Evolutionary conservation across 31 red algal genomes (phyloP).

Genomic region (Odonthalia washingtoniensis): DNA sequence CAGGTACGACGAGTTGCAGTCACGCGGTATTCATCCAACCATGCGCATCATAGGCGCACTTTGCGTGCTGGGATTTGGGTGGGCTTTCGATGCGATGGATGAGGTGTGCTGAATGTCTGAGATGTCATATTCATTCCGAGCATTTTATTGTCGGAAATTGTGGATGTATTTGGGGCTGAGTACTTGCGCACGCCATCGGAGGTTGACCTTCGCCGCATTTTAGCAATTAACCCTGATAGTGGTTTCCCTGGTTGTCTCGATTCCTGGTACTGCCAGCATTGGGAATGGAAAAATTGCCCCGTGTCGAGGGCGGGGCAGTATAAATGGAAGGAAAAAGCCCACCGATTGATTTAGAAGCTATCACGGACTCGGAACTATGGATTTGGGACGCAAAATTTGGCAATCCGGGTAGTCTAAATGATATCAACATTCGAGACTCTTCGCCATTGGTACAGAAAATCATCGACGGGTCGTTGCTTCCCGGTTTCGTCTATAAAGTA

Average conservation of each 20-base stretch:
- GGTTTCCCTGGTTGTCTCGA: constrained; percentile 22
- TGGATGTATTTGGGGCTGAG: no score
- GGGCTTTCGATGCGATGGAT: no score
- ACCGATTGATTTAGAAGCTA: constrained; percentile 22
- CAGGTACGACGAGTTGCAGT: no score
- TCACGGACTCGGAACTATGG: constrained; percentile 30
- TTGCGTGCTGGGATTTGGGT: no score
- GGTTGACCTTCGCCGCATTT: no score
- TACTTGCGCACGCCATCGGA: no score
- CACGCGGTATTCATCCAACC: no score
- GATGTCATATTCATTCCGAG: no score
- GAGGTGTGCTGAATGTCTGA: no score
- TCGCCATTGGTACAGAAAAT: constrained; percentile 9
- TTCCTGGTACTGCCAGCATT: background rate
- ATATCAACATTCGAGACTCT: constrained; percentile 44
- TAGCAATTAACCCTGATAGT: no score
- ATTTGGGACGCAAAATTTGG: constrained; percentile 52
- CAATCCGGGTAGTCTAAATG: constrained; percentile 15
- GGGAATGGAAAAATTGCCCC: constrained; percentile 30
- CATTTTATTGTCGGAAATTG: no score
- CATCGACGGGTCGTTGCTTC: constrained; percentile 14
- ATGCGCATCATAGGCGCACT: no score
- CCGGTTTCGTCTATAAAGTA: background rate
- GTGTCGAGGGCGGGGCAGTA: background rate
- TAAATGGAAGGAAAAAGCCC: constrained; percentile 23